Evolutionary conservation across 306 rosid genomes (phyloP), one percentile per base, ranked within the genome.

Genomic region (Rubus parviflorus): DNA sequence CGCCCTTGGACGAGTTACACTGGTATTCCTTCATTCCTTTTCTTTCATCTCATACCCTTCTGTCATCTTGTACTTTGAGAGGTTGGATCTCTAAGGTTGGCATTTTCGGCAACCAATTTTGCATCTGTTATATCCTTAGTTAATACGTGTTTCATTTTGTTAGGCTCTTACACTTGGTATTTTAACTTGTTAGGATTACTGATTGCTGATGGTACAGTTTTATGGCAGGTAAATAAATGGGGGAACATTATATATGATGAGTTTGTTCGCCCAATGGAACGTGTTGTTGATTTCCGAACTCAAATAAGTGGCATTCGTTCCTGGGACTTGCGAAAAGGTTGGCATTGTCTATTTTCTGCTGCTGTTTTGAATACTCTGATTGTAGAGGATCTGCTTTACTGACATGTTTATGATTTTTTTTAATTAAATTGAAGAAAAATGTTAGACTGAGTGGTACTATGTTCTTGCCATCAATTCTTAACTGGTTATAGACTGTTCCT

Each of bases 231-330:
- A 70, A 95, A 95, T 81, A 90, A 77, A 72, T 92, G 99, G 94
- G 99, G 99, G 45, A 95, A 95, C 83, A 94, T 90, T 77, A 75
- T 95, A 42, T 89, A 88, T 64, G 97, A 92, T 19, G 94, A 89
- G 81, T 95, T 89, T 86, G 99, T 90, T 40, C 87, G 95, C 46
- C 99, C 97, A 17, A 40, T 90, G 41, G 99, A 95, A 74, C 88
- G 83, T 6, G 89, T 95, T 72, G 89, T 90, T 83, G 99, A 95
- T 85, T 92, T 89, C 66, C 97, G 97, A 42, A 92, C 97, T 25
- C 83, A 86, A 69, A 87, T 95, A 74, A 95, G 99, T 80, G 97
- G 99, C 86, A 90, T 95, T 81, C 86, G 97, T 76, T 95, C 97
- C 52, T 86, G 84, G 17, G 90, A 95, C 86, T 79, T 92, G 77